These are phyloP conservation scores for Fragilaria radians DNA, from an alignment of 108 stramenopile species.

Conservation along the genomic window DNA sequence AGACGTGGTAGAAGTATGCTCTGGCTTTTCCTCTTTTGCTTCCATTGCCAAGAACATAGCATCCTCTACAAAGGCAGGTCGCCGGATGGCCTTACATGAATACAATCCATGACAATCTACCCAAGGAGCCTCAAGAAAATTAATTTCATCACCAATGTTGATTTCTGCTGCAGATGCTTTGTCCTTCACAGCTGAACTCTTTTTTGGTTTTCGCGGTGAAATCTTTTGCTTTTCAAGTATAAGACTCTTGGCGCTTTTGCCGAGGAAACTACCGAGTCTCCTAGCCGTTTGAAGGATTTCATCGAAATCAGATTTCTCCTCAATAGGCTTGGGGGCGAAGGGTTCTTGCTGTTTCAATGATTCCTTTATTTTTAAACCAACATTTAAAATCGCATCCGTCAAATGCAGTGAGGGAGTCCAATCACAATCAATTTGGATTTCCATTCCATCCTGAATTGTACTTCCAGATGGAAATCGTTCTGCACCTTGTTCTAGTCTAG, in stretches of 20 bases:
- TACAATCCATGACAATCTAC: conserved; percentile 77
- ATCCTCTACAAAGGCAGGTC: conserved; percentile 67
- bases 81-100: conserved; percentile 76
- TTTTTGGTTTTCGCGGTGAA: conserved; percentile 5
- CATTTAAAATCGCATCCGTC: conserved; percentile 73
- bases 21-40: neutral
- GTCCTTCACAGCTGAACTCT: conserved; percentile 17
- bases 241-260: conserved; percentile 8
- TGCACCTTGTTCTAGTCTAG: conserved; percentile 50
- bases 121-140: conserved; percentile 78
- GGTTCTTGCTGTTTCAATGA: conserved; percentile 63
- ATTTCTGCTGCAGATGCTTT: conserved; percentile 21
- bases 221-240: neutral
- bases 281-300: conserved; percentile 32
- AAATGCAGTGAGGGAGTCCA: conserved; percentile 87
- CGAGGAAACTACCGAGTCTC: conserved; percentile 14
- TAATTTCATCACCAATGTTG: conserved; percentile 79
- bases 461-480: conserved; percentile 48
- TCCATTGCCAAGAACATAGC: conserved; percentile 42
- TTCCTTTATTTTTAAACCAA: conserved; percentile 80
- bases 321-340: conserved; percentile 32
- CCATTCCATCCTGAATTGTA: conserved; percentile 59
- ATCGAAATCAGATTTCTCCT: conserved; percentile 12
- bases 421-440: conserved; percentile 67
- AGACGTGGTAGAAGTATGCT: neutral